Evolutionary conservation across 2,329 filamentous ascomycete genomes (phyloP).

Genomic region (Colletotrichum sp.): DNA sequence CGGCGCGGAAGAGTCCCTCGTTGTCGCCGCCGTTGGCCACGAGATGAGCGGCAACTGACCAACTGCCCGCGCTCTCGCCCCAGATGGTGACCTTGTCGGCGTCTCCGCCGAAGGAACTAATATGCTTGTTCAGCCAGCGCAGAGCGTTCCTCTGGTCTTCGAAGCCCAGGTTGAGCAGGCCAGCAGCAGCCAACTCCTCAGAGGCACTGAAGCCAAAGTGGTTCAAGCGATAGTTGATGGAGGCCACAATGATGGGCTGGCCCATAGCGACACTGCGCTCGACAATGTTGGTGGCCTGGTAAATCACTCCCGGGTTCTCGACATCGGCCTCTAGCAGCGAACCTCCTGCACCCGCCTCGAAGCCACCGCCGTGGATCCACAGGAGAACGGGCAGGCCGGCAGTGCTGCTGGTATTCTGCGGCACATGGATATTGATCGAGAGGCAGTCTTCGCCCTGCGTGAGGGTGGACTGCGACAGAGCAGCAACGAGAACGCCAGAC

Average conservation of each 20-base stretch:
- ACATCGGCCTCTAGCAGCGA: neutral
- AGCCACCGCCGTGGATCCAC: constrained; percentile 12
- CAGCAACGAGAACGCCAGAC: neutral
- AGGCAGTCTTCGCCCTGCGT: neutral
- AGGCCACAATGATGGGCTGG: constrained; percentile 37
- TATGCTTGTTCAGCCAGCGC: neutral
- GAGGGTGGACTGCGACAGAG: neutral
- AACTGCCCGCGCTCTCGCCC: neutral
- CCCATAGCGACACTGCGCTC: neutral
- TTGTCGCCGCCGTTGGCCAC: neutral
- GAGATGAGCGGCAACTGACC: neutral
- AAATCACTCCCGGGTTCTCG: neutral
- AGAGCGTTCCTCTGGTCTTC: neutral
- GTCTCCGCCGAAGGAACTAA: neutral
- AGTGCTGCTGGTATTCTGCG: neutral
- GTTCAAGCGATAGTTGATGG: neutral
- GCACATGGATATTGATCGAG: neutral
- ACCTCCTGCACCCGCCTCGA: constrained; percentile 4
- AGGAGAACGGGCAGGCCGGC: neutral
- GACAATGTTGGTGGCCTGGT: neutral
- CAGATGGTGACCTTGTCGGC: neutral
- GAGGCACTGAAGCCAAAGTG: neutral
- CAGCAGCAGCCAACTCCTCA: neutral
- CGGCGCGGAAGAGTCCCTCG: neutral
- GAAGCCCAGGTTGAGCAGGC: neutral